These are phyloP conservation scores for Geotrichum citri-aurantii DNA, from an alignment of 1,139 yeast genomes.

Conservation along the genomic window DNA sequence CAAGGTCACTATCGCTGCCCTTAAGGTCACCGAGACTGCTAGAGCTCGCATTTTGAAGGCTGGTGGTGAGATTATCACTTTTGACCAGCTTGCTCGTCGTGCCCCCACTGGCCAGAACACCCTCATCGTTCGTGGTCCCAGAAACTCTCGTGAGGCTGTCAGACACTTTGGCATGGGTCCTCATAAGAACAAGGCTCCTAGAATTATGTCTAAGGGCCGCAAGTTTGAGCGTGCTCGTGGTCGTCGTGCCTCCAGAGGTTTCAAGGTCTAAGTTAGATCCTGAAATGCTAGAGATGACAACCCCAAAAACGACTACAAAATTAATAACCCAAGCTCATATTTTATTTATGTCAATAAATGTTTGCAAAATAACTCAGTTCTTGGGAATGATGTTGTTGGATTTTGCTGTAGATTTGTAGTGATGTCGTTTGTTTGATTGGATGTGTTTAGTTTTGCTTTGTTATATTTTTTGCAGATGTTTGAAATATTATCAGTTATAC, in stretches of 20 bases:
- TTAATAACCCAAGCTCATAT: not conserved
- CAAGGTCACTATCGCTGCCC: conserved; percentile 97
- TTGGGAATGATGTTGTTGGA: not conserved
- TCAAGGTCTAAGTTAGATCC: conserved; percentile 77
- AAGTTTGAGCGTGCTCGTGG: conserved; percentile 99
- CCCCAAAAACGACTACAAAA: not conserved
- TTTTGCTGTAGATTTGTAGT: not conserved
- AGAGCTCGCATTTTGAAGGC: conserved; percentile 95
- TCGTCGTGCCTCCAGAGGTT: conserved; percentile 98
- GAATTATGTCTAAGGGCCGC: conserved; percentile 95
- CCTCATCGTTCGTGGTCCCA: conserved; percentile 96
- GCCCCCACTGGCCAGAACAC: conserved; percentile 99
- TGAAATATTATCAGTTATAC: not conserved
- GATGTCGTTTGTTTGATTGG: not conserved
- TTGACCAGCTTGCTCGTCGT: conserved; percentile 98
- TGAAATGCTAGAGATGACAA: not conserved
- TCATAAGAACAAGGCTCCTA: conserved; percentile 99
- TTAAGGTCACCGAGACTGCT: conserved; percentile 99
- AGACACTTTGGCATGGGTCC: conserved; percentile 99
- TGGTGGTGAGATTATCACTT: conserved; percentile 99
- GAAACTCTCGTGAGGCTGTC: conserved; percentile 98
- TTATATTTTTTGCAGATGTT: not conserved
- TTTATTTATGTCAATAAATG: conserved; percentile 11
- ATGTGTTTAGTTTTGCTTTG: not conserved
- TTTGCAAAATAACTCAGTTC: not conserved